phyloP scores from a whole-genome alignment of 441 rosid genomes.

The Erodium trifolium region DNA sequence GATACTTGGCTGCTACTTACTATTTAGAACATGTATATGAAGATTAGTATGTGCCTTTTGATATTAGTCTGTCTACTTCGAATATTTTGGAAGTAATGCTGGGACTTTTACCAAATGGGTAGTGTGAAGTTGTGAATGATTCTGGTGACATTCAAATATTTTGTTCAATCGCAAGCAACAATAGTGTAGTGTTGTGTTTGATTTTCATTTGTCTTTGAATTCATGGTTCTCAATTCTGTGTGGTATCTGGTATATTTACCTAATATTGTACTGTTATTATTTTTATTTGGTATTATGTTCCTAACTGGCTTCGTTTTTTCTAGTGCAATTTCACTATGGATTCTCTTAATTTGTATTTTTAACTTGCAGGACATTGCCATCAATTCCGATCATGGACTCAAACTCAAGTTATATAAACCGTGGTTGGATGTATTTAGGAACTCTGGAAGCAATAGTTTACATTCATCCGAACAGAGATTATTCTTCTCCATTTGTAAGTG shows the following conservation, averaged over 20 bases:
- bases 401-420: constrained; percentile 60
- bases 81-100: not conserved
- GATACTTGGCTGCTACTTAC: too few relatives aligned
- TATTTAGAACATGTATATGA: not conserved
- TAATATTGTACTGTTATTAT: too few relatives aligned
- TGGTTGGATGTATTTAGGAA: constrained; percentile 60
- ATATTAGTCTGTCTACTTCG: not conserved
- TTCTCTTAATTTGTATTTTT: too few relatives aligned
- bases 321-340: not conserved
- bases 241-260: not conserved
- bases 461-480: constrained; percentile 54
- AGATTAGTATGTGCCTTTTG: not conserved
- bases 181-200: not conserved
- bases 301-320: constrained; percentile 2
- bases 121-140: too few relatives aligned
- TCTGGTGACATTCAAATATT: not conserved
- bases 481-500: constrained; percentile 65
- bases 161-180: not conserved
- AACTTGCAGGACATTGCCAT: constrained; percentile 34
- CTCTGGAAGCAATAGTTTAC: constrained; percentile 58
- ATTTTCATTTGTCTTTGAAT: constrained; percentile 1
- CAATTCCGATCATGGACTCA: constrained; percentile 41
- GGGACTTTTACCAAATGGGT: not conserved
- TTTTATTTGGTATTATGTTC: not conserved
- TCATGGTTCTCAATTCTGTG: not conserved